Percentiles rank a stretch among this genome's conserved stretches.
Evolutionary conservation across 139 green algal genomes (phyloP).

Genomic region (Limnomonas spitsbergensis): DNA sequence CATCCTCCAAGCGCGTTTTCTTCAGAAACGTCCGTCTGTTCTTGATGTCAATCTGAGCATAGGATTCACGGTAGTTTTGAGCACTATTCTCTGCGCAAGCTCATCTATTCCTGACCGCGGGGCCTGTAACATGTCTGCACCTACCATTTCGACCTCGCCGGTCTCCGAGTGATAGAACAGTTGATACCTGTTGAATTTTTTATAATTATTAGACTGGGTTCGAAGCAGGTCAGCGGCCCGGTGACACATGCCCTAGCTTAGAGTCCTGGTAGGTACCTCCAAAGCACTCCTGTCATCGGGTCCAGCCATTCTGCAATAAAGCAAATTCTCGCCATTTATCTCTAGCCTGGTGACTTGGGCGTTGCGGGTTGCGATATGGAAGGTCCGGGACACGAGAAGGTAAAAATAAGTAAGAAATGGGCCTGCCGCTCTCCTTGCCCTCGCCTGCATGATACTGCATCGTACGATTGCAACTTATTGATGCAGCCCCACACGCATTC

Average conservation of each 20-base stretch:
- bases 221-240: too few relatives aligned
- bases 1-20: conserved; percentile 35
- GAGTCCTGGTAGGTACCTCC: conserved; percentile 4
- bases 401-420: too few relatives aligned
- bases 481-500: too few relatives aligned
- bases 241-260: background rate
- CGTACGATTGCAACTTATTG: too few relatives aligned
- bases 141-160: conserved; percentile 67
- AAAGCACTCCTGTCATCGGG: conserved; percentile 36
- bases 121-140: background rate
- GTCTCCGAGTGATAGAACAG: conserved; percentile 56
- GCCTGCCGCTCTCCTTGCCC: too few relatives aligned
- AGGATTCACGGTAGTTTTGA: background rate
- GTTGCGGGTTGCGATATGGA: too few relatives aligned
- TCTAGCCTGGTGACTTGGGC: too few relatives aligned
- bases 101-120: too few relatives aligned
- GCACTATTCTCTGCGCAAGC: background rate
- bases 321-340: conserved; percentile 34
- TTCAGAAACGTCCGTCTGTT: conserved; percentile 76
- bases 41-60: conserved; percentile 77
- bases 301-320: conserved; percentile 78
- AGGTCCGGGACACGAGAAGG: too few relatives aligned
- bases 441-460: too few relatives aligned
- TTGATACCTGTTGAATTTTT: background rate
- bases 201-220: background rate